A percentile compares a stretch with the other conserved stretches of the same genome.
Conservation (phyloP, 208 protist genomes). For the Trypanosoma boissoni region DNA sequence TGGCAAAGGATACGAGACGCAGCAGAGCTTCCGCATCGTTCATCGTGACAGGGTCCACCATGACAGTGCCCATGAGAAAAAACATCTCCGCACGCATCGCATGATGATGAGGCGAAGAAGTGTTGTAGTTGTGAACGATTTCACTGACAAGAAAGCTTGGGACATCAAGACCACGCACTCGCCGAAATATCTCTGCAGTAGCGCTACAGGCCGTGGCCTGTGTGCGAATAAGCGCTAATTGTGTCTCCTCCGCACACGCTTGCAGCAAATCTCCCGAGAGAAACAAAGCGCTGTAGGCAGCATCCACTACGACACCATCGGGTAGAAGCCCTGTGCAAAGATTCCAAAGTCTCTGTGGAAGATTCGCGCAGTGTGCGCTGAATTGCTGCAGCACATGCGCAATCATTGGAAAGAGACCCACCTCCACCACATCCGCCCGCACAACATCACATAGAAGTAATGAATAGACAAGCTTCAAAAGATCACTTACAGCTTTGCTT, state of each 20-base stretch:
- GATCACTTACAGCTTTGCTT: constrained; percentile 37
- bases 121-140: constrained; percentile 23
- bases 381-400: constrained; percentile 52
- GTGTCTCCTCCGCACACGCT: constrained; percentile 40
- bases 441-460: constrained; percentile 58
- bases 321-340: constrained; percentile 42
- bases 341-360: constrained; percentile 49
- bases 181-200: constrained; percentile 28
- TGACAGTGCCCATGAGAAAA: constrained; percentile 54
- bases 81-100: constrained; percentile 52
- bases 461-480: constrained; percentile 55
- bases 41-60: constrained; percentile 47
- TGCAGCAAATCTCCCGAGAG: constrained; percentile 71
- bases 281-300: constrained; percentile 69
- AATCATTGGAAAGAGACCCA: constrained; percentile 67
- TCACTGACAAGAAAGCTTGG: constrained; percentile 59
- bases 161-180: constrained; percentile 48
- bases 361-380: constrained; percentile 10
- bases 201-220: constrained; percentile 34
- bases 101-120: constrained; percentile 6
- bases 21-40: constrained; percentile 59
- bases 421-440: constrained; percentile 52
- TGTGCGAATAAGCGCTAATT: constrained; percentile 45
- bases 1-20: constrained; percentile 11
- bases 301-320: constrained; percentile 46